Base-by-base conservation (phyloP, 441 rosid species). In the Kokia cookei region DNA sequence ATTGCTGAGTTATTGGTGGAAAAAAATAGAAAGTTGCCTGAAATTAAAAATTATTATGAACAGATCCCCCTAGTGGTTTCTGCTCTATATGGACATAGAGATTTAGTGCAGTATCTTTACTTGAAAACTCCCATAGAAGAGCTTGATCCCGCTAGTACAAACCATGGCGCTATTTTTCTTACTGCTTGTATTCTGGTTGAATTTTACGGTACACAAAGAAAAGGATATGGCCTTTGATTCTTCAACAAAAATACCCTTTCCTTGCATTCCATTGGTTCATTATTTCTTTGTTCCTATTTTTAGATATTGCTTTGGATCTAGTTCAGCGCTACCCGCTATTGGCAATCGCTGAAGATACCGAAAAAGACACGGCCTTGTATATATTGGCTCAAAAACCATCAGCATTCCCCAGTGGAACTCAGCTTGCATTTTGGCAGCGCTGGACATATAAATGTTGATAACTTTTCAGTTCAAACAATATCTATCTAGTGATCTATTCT, bases 361-460 rank as follows among this genome's bases (percentile, higher is more conserved):
- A 91, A 62, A 43, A 69, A 0, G 96, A 91, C 75, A 91, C 92
- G 40, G 90, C 89, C 5, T 68, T 91, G 3, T 77, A 79, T 4
- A 79, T 88, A 53, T 79, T 91, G 77, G 96, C 96, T 76, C 89
- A 86, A 72, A 85, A 82, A 32, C 91, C 92, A 71, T 82, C 83
- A 66, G 88, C 91, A 43, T 90, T 88, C 35, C 87, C 83, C 7
- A 89, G 92, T 63, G 92, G 91, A 79, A 71, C 75, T 70, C 53
- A 65, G 5, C 90, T 91, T 76, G 32, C 83, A 54, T 6, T 74
- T 54, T 89, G 93, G 93, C 77, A 84, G 69, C 55, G 45, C 24
- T 89, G 96, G 89, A 71, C 88, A 3, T 91, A 89, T 74, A 77
- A 80, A 19, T 81, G 92, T 86, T 75, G 17, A 83, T 74, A 63